Evolutionary conservation across 352 stramenopile species (phyloP).

Genomic region (Phytopythium montanum): DNA sequence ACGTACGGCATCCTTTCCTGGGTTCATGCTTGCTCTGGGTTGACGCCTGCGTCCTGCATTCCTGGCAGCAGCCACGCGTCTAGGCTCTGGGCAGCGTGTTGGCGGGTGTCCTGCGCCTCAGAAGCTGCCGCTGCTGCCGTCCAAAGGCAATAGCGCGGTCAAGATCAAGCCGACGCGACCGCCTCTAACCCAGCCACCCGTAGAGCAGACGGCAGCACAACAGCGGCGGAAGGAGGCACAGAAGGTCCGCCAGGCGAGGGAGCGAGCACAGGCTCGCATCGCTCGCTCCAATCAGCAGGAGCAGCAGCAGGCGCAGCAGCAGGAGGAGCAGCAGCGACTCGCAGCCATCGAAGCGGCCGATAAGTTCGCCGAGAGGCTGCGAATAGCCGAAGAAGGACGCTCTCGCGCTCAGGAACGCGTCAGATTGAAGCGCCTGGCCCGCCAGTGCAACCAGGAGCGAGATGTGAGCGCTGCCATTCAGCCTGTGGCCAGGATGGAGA

Average conservation of each 20-base stretch:
- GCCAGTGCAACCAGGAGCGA: constrained; percentile 6
- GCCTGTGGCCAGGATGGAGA: background rate
- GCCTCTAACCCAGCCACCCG: background rate
- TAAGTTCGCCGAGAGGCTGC: constrained; percentile 25
- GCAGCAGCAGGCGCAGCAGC: constrained; percentile 16
- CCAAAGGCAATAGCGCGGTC: background rate
- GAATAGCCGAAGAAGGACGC: constrained; percentile 32
- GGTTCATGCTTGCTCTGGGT: background rate
- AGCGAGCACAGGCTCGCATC: constrained; percentile 48
- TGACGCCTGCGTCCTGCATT: too few species aligned
- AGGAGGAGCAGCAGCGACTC: constrained; percentile 16
- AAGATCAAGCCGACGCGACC: background rate
- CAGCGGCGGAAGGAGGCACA: constrained; percentile 28
- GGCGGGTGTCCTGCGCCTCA: background rate
- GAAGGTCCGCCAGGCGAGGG: constrained; percentile 53
- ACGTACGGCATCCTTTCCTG: too few species aligned
- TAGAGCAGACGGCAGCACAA: constrained; percentile 10
- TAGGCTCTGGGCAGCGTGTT: background rate
- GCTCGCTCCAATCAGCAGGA: constrained; percentile 41
- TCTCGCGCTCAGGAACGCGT: constrained; percentile 44
- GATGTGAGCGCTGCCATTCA: background rate
- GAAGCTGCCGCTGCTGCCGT: constrained; percentile 22
- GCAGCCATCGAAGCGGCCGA: constrained; percentile 16
- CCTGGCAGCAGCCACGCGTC: background rate
- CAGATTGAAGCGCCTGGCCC: constrained; percentile 21